phyloP scores from a whole-genome alignment of 805 yeast species.

The Metschnikowia lachancei region DNA sequence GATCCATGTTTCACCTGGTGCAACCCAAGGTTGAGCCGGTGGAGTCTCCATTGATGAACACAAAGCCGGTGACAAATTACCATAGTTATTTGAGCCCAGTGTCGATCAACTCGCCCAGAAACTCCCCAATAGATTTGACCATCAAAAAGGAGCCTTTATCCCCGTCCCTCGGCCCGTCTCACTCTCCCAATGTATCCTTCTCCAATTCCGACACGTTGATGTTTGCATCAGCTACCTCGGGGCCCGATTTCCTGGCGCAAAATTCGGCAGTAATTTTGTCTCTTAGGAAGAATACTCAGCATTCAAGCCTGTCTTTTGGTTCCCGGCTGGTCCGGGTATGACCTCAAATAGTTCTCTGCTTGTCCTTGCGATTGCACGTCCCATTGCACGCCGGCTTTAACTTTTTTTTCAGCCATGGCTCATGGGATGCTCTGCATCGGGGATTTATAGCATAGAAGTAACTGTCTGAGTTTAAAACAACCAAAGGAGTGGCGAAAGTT shows the following conservation, averaged over 20 bases:
- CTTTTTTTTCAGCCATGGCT: constrained; percentile 5
- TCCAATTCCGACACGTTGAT: constrained; percentile 10
- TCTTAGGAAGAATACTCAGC: constrained; percentile 10
- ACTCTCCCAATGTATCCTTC: constrained; percentile 3
- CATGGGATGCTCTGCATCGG: constrained; percentile 15
- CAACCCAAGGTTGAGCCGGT: constrained; percentile 13
- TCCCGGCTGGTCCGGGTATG: constrained; percentile 10
- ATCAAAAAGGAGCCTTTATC: constrained; percentile 21
- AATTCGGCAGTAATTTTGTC: constrained; percentile 47
- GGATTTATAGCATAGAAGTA: constrained; percentile 36
- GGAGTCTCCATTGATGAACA: constrained; percentile 10
- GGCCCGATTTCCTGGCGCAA: constrained; percentile 41
- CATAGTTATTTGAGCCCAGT: constrained; percentile 44
- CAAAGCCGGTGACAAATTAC: constrained; percentile 17
- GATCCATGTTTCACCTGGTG: neutral
- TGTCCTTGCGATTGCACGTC: constrained; percentile 17
- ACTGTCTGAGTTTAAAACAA: constrained; percentile 20
- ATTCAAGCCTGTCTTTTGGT: neutral
- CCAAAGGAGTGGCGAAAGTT: neutral
- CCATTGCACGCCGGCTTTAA: constrained; percentile 6
- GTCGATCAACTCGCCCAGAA: constrained; percentile 39
- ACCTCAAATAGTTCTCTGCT: constrained; percentile 29
- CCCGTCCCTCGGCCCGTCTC: constrained; percentile 7
- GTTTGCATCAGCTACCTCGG: constrained; percentile 19
- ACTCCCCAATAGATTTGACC: constrained; percentile 41